phyloP scores from a whole-genome alignment of 2,329 filamentous ascomycete species.

The Cladophialophora psammophila region DNA sequence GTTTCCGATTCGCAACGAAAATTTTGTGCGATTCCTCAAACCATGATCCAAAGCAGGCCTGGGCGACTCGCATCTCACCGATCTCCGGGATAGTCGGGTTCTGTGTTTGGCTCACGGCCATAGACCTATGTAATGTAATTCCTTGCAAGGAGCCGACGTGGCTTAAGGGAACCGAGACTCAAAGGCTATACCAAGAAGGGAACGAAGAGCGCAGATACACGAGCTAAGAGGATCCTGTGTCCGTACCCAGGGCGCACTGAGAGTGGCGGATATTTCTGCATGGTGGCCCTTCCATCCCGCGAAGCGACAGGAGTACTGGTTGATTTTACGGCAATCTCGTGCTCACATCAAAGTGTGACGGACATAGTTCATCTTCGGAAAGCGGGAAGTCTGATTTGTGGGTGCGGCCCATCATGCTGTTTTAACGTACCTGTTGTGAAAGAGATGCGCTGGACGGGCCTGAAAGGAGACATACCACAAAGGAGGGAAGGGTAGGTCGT shows the following conservation, averaged over 20 bases:
- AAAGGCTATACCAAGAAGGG: not conserved
- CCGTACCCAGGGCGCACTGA: not conserved
- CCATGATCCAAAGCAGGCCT: not conserved
- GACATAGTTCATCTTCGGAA: not conserved
- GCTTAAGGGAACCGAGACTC: not conserved
- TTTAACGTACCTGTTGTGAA: not conserved
- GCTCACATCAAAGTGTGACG: not conserved
- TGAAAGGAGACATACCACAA: not conserved
- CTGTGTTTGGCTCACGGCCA: not conserved
- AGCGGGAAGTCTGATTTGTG: slow-evolving; percentile 8
- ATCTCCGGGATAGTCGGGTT: not conserved
- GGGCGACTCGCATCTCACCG: not conserved
- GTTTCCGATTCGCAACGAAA: not conserved
- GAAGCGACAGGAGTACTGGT: not conserved
- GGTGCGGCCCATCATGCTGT: not conserved
- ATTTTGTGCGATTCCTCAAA: not conserved
- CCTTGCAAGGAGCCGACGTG: not conserved
- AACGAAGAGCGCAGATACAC: not conserved
- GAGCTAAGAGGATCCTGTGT: not conserved
- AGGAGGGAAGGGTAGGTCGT: not conserved
- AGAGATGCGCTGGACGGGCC: not conserved
- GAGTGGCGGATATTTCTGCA: not conserved
- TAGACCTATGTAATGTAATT: not conserved
- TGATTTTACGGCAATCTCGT: not conserved
- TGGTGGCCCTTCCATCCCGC: not conserved